Evolutionary conservation across 2,329 filamentous ascomycete species (phyloP).

Genomic region (Alternaria infectoria): DNA sequence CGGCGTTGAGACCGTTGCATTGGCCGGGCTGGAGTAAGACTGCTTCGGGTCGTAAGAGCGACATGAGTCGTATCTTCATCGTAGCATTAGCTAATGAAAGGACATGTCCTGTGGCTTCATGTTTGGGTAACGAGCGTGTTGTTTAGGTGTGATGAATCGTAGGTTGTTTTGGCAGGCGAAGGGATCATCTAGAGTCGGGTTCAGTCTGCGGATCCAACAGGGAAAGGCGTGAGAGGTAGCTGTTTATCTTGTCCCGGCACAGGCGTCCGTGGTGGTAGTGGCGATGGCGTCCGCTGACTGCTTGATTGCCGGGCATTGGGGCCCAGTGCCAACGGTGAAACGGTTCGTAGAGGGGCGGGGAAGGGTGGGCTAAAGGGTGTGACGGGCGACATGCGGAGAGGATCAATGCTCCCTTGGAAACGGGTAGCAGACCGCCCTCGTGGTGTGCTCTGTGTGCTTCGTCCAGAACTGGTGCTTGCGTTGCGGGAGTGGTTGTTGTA

Average conservation of each 20-base stretch:
- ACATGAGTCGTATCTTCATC: background rate
- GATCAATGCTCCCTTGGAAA: conserved; percentile 19
- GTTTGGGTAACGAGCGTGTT: background rate
- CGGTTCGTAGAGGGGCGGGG: conserved; percentile 17
- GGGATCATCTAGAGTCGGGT: background rate
- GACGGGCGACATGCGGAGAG: conserved; percentile 29
- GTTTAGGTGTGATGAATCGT: background rate
- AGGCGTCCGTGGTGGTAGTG: conserved; percentile 7
- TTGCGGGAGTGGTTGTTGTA: conserved; percentile 17
- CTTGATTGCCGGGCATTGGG: conserved; percentile 15
- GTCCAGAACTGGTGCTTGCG: conserved; percentile 12
- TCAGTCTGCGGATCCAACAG: conserved; percentile 14
- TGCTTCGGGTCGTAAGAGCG: background rate
- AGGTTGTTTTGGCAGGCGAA: too few relatives aligned
- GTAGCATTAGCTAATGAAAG: background rate
- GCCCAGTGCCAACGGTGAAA: conserved; percentile 14
- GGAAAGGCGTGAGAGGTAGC: conserved; percentile 42
- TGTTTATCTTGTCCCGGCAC: conserved; percentile 29
- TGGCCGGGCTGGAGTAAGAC: background rate
- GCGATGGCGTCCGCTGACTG: conserved; percentile 8
- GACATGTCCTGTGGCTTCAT: background rate
- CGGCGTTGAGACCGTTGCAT: background rate
- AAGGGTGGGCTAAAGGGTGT: conserved; percentile 18
- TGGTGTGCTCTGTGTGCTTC: conserved; percentile 5
- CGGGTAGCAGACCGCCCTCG: conserved; percentile 1